Evolutionary conservation across 2,329 filamentous ascomycete species (phyloP).

Genomic region (Diaporthe vaccinii): DNA sequence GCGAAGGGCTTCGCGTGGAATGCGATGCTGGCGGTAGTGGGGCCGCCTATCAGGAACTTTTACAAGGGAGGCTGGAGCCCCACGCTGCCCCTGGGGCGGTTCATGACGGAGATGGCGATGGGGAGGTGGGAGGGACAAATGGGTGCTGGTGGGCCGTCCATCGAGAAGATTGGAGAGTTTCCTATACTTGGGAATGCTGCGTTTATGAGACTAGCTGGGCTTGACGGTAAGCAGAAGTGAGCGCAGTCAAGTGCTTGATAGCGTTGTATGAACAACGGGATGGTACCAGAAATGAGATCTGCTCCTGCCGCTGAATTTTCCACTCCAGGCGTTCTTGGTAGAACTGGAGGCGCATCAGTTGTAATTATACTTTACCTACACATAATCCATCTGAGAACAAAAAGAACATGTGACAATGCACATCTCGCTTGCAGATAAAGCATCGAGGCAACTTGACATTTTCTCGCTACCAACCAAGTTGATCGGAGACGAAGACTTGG

Average conservation of each 20-base stretch:
- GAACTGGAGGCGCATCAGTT: too few relatives aligned
- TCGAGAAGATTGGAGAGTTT: conserved; percentile 53
- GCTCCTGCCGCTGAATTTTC: too few relatives aligned
- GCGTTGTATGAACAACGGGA: neutral
- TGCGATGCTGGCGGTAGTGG: conserved; percentile 43
- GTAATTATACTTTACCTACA: too few relatives aligned
- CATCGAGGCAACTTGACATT: too few relatives aligned
- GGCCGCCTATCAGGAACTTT: conserved; percentile 45
- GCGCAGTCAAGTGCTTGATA: accelerated
- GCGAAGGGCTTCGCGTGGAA: conserved; percentile 43
- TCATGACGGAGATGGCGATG: conserved; percentile 61
- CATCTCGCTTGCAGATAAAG: too few relatives aligned
- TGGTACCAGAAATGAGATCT: too few relatives aligned
- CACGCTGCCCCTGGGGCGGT: conserved; percentile 58
- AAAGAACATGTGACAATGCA: too few relatives aligned
- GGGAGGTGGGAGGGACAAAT: conserved; percentile 51
- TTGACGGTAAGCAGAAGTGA: conserved; percentile 39
- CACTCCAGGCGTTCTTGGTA: too few relatives aligned
- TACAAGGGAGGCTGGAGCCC: conserved; percentile 53
- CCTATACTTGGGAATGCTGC: conserved; percentile 53
- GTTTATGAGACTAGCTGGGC: conserved; percentile 52
- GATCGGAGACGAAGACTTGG: too few relatives aligned
- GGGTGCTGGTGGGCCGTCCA: conserved; percentile 45
- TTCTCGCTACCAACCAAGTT: too few relatives aligned
- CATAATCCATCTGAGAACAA: too few relatives aligned